A percentile compares a stretch with the other conserved stretches of the same genome.
Evolutionary conservation across 1,284 basidiomycete genomes (phyloP).

Genomic region (Leccinum variabile): DNA sequence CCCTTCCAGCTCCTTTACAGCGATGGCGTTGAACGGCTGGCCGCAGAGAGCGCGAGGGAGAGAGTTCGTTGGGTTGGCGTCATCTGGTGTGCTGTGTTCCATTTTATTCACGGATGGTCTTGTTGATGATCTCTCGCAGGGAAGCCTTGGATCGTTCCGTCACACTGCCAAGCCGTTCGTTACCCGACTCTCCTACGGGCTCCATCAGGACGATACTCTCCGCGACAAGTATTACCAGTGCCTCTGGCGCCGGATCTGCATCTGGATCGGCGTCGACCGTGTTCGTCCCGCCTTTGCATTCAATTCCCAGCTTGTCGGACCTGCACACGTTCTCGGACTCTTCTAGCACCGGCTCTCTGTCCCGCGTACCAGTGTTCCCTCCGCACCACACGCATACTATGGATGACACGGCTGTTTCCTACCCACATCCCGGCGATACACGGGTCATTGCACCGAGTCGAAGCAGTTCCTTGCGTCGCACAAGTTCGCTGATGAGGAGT

Average conservation of each 20-base stretch:
- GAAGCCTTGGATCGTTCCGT: conserved; percentile 59
- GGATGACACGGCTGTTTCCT: conserved; percentile 66
- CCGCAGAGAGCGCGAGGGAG: conserved; percentile 79
- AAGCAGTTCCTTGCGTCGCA: conserved; percentile 59
- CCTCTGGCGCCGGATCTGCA: conserved; percentile 38
- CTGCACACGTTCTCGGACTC: conserved; percentile 44
- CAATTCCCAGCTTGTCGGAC: conserved; percentile 67
- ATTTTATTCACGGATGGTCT: neutral
- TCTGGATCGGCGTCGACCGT: conserved; percentile 65
- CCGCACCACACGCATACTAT: conserved; percentile 61
- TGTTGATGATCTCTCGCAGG: conserved; percentile 43
- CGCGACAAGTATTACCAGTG: conserved; percentile 40
- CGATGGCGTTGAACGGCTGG: conserved; percentile 84
- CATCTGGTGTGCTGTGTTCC: conserved; percentile 62
- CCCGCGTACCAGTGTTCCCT: conserved; percentile 44
- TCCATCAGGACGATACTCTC: conserved; percentile 71
- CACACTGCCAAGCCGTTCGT: conserved; percentile 50
- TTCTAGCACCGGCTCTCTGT: conserved; percentile 40
- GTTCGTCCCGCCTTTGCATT: conserved; percentile 67
- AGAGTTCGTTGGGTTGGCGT: conserved; percentile 86
- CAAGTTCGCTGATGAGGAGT: conserved; percentile 71
- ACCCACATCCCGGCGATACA: conserved; percentile 64
- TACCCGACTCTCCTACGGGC: conserved; percentile 64
- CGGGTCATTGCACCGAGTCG: conserved; percentile 68
- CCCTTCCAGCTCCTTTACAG: conserved; percentile 87